Evolutionary conservation across 2,329 filamentous ascomycete genomes (phyloP), one percentile per base, ranked within the genome.

Genomic region (Aspergillus quadrilineatus): DNA sequence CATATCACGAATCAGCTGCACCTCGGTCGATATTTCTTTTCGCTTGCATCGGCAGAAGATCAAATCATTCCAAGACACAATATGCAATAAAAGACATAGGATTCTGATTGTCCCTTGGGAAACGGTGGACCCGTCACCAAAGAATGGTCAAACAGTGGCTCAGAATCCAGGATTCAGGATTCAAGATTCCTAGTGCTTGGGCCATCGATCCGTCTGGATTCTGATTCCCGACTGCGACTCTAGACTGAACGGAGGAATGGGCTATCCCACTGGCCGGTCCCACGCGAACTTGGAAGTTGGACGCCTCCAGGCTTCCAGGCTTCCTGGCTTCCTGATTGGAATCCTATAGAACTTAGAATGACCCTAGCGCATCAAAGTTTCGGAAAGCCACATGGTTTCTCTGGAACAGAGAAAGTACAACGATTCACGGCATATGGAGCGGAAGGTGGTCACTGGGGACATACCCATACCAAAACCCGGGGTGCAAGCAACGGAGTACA

Each of bases 311-410:
- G 3, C 22, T 22, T 22, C 22, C 22, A 22, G 22, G 22, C 22
- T 22, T 22, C 17, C 17, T 17, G 17, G 17, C 17, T 17, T 17
- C 22, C 22, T 22, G 17, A 43, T 30, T 15, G 51, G 37, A 15
- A 29, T 6, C 37, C 14, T 8, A 48, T 8, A 48, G 22, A 28
- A 34, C 29, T 43, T 26, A 45, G 14, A 10, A 15, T 47, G 17
- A 34, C 34, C 41, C 29, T 14, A 54, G 26, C 43, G 22, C 32
- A 36, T 14, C n/a, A 51, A 48, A 52, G 29, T 39, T 51, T 54
- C 46, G 56, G 46, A 56, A 58, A 52, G 53, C 58, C 58, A 60
- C 56, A 60, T 60, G 56, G 58, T 51, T 55, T 49, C 46, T 9
- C 34, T 34, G 9, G 15, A 37, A 49, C 46, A 49, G 39, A 39